Evolutionary conservation across 2,329 filamentous ascomycete genomes (phyloP).

Genomic region (Claviceps pusilla): DNA sequence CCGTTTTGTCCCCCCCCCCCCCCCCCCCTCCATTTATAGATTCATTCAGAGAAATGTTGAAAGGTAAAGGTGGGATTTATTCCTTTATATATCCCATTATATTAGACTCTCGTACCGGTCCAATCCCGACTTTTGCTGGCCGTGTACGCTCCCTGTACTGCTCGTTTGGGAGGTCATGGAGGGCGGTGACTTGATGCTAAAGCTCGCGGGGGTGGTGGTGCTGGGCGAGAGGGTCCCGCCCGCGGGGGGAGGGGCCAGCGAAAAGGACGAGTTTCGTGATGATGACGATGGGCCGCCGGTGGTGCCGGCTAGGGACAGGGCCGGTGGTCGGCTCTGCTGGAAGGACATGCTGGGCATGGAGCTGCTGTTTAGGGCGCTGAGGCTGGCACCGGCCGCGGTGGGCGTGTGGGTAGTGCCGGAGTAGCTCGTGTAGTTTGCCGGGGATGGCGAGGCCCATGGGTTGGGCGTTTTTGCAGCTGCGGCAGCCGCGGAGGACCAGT

Average conservation of each 20-base stretch:
- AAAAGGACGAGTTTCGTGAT: constrained; percentile 34
- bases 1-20: too few species aligned
- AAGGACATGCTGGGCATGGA: constrained; percentile 36
- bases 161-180: constrained; percentile 11
- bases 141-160: neutral
- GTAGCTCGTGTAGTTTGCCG: constrained; percentile 10
- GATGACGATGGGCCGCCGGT: constrained; percentile 10
- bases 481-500: constrained; percentile 31
- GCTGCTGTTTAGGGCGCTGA: constrained; percentile 20
- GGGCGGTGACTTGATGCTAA: constrained; percentile 32
- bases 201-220: constrained; percentile 18
- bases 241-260: constrained; percentile 42
- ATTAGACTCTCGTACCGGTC: constrained; percentile 56
- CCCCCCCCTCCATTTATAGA: too few species aligned
- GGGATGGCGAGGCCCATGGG: constrained; percentile 27
- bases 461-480: constrained; percentile 25
- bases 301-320: constrained; percentile 2
- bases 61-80: too few species aligned
- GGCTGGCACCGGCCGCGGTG: constrained; percentile 16
- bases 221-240: constrained; percentile 12
- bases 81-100: constrained; percentile 15
- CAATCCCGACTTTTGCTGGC: constrained; percentile 35
- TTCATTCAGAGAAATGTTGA: too few species aligned
- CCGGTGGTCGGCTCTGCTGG: constrained; percentile 22
- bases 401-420: constrained; percentile 6